These are phyloP conservation scores for Phytophthora melonis DNA, from an alignment of 352 stramenopile genomes.

Conservation along the genomic window DNA sequence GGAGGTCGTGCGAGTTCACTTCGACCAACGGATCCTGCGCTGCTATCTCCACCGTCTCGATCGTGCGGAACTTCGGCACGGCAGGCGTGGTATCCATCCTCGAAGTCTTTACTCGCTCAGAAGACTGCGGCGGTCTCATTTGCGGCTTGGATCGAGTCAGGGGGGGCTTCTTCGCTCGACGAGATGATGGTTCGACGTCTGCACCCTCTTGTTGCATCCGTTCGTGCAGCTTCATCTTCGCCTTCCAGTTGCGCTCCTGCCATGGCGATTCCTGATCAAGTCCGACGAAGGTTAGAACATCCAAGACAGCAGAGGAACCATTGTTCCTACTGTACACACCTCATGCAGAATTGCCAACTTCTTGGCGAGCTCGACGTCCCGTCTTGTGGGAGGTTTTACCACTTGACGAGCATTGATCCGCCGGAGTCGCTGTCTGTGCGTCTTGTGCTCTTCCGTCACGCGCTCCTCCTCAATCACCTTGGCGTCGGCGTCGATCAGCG, in stretches of 20 bases:
- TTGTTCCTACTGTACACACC: conserved; percentile 3
- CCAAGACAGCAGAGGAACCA: background rate
- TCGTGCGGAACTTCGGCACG: conserved; percentile 44
- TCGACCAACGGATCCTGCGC: conserved; percentile 47
- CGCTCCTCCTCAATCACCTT: conserved; percentile 78
- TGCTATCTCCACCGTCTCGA: conserved; percentile 76
- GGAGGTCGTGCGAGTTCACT: conserved; percentile 80
- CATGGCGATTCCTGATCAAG: conserved; percentile 64
- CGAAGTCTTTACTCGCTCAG: conserved; percentile 4
- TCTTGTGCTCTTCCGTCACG: conserved; percentile 59
- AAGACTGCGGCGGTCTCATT: background rate
- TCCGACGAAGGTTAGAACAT: background rate
- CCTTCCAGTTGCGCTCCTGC: conserved; percentile 77
- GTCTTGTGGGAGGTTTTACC: conserved; percentile 12
- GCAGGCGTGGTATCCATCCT: conserved; percentile 5
- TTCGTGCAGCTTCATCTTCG: conserved; percentile 31
- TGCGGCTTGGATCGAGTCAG: background rate
- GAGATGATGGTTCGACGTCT: background rate
- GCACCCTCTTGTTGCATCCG: conserved; percentile 16
- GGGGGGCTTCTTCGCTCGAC: background rate
- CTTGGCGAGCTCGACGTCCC: conserved; percentile 23
- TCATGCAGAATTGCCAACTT: conserved; percentile 21
- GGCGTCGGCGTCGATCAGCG: conserved; percentile 71
- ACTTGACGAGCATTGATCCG: conserved; percentile 50
- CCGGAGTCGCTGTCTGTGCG: conserved; percentile 64